Evolutionary conservation across 139 green algal species (phyloP).

Genomic region (Tetradesmus lagerheimii): DNA sequence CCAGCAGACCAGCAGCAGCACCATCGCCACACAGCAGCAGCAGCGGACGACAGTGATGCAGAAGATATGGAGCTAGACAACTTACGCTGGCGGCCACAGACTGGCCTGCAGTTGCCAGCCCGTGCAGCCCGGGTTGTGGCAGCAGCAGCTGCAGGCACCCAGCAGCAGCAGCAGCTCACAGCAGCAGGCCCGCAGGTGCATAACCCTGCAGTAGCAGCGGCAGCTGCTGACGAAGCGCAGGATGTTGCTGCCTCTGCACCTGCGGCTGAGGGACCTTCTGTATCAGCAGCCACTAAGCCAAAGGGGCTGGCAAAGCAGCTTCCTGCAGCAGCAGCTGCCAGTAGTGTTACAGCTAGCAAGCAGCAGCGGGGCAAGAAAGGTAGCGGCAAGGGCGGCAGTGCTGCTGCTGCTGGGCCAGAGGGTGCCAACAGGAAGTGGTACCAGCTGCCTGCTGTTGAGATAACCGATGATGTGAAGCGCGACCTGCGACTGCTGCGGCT

Average conservation of each 20-base stretch:
- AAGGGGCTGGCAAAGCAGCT: background rate
- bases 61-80: background rate
- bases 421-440: conserved; percentile 61
- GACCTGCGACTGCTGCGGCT: conserved; percentile 86
- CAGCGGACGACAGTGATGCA: background rate
- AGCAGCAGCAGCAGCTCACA: background rate
- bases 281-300: background rate
- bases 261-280: background rate
- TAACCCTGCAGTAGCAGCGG: background rate
- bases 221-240: background rate
- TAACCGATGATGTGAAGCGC: conserved; percentile 77
- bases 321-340: conserved; percentile 8
- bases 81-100: conserved; percentile 22
- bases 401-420: background rate
- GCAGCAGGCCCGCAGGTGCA: conserved; percentile 12
- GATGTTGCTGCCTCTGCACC: background rate
- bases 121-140: background rate
- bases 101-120: conserved; percentile 29
- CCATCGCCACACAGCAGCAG: background rate
- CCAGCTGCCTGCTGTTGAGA: conserved; percentile 67
- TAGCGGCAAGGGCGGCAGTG: background rate
- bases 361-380: background rate
- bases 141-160: background rate
- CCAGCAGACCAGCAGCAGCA: conserved; percentile 11
- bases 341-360: background rate